Base-by-base conservation (phyloP, 1,284 basidiomycete genomes). In the Ceratobasidium sp. region DNA sequence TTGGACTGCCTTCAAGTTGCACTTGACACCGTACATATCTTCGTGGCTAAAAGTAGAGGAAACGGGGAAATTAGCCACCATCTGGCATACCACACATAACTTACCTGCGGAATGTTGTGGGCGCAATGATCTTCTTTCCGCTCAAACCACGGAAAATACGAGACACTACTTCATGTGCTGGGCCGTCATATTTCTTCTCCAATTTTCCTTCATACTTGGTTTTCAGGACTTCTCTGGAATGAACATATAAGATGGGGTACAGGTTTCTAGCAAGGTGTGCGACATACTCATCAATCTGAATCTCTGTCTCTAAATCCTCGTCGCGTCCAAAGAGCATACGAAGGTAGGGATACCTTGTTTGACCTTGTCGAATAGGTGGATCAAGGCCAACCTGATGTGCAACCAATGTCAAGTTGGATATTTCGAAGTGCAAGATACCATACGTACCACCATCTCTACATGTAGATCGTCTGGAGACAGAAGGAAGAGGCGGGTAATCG, bases 321-420 rank as follows among this genome's bases (percentile, higher is more conserved):
- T 99, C 97, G 80, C 96, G 92, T 40, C 93, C 94, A 86, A 98
- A 99, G 84, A 98, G 97, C 91, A 99, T 97, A 72, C 99, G 97
- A 20, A 99, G 89, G 86, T 98, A 99, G 71, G 97, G 97, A 85
- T 99, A 99, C 63, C 96, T 90, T 0, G 98, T 99, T 84, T 99
- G 98, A 77, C 98, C 98, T 89, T 99, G 98, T 77, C 98, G 92
- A 81, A 99, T 98, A 1, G 97, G 97, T 26, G 92, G 95, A 84
- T 93, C 95, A 70, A 98, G 89, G 77, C 94, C 94, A 81, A 98
- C 90, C 94, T 96, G 82, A 0, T 51, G 63, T n/a, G 71, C 63
- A 26, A n/a, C 40, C 64, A 15, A 15, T 18, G 39, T 61, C 3
- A 64, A 51, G 18, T 23, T 44, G n/a, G 55, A 46, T 2, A 18